A percentile compares a stretch with the other conserved stretches of the same genome.
Conservation (phyloP, 306 rosid genomes). For the Cucurbita pepo region DNA sequence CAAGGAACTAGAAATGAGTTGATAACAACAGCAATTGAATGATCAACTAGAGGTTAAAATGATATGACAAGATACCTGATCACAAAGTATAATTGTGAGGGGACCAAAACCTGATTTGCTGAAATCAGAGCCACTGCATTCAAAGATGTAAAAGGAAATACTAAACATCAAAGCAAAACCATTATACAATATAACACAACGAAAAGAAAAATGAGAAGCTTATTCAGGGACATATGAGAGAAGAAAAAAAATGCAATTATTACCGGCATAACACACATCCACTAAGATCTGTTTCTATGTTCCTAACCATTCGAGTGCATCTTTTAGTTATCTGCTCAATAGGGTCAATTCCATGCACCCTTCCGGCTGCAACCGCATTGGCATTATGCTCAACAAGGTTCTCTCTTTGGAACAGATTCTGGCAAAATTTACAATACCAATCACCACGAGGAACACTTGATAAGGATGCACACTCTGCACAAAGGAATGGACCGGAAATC, state of each 20-base stretch:
- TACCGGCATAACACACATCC: conserved; percentile 97
- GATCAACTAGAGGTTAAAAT: background rate
- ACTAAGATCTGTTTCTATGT: conserved; percentile 62
- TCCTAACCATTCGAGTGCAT: conserved; percentile 84
- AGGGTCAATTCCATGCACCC: conserved; percentile 78
- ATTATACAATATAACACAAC: background rate
- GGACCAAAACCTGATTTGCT: conserved; percentile 99
- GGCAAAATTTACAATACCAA: conserved; percentile 87
- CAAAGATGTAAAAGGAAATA: background rate
- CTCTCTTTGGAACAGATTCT: conserved; percentile 59
- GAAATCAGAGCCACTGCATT: conserved; percentile 67
- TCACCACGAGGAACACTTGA: conserved; percentile 60
- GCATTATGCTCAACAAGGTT: conserved; percentile 43
- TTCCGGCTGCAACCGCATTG: conserved; percentile 89
- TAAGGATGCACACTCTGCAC: conserved; percentile 82
- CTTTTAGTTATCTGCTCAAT: conserved; percentile 72
- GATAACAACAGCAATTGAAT: background rate
- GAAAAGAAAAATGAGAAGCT: conserved; percentile 10
- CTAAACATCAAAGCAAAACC: background rate
- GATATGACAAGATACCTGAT: conserved; percentile 48
- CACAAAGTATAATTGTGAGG: conserved; percentile 90
- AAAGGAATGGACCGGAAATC: conserved; percentile 13
- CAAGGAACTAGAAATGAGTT: background rate
- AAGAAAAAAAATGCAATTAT: conserved; percentile 1
- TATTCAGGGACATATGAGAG: background rate